Evolutionary conservation across 768 basidiomycete genomes (phyloP).

Genomic region (Baorangia bicolor): DNA sequence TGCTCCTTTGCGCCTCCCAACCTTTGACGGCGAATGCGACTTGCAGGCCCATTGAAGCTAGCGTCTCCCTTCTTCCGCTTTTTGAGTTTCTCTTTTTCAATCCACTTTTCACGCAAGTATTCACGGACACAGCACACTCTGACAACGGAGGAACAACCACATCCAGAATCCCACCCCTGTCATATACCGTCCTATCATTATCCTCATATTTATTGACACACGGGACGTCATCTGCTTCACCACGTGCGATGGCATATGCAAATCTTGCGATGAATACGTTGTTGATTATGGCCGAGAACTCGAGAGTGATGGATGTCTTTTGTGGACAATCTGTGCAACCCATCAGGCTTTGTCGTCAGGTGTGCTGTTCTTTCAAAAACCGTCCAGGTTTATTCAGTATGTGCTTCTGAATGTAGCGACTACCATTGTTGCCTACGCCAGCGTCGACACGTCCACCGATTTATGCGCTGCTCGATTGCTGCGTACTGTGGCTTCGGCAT

Average conservation of each 20-base stretch:
- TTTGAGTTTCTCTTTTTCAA: slow-evolving; percentile 62
- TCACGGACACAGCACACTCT: slow-evolving; percentile 39
- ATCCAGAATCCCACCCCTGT: slow-evolving; percentile 35
- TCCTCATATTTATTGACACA: slow-evolving; percentile 68
- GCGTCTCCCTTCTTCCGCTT: slow-evolving; percentile 55
- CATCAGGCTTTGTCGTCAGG: slow-evolving; percentile 65
- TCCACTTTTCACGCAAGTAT: slow-evolving; percentile 44
- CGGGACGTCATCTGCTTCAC: slow-evolving; percentile 58
- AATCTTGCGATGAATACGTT: slow-evolving; percentile 55
- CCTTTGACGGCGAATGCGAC: neutral
- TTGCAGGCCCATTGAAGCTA: slow-evolving; percentile 60
- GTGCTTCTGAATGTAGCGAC: slow-evolving; percentile 37
- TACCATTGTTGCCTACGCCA: slow-evolving; percentile 48
- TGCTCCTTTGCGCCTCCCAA: neutral
- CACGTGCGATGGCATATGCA: slow-evolving; percentile 62
- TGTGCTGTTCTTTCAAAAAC: slow-evolving; percentile 23
- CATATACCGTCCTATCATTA: slow-evolving; percentile 51
- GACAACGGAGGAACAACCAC: slow-evolving; percentile 24
- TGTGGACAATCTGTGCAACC: slow-evolving; percentile 39
- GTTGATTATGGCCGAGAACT: slow-evolving; percentile 50
- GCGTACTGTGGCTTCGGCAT: slow-evolving; percentile 67
- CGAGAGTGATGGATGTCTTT: slow-evolving; percentile 45
- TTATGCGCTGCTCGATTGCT: slow-evolving; percentile 65
- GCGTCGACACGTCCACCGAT: slow-evolving; percentile 44
- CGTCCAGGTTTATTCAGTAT: neutral